Conservation (phyloP, 73 alveolate species). For the Effrenium voratum region DNA sequence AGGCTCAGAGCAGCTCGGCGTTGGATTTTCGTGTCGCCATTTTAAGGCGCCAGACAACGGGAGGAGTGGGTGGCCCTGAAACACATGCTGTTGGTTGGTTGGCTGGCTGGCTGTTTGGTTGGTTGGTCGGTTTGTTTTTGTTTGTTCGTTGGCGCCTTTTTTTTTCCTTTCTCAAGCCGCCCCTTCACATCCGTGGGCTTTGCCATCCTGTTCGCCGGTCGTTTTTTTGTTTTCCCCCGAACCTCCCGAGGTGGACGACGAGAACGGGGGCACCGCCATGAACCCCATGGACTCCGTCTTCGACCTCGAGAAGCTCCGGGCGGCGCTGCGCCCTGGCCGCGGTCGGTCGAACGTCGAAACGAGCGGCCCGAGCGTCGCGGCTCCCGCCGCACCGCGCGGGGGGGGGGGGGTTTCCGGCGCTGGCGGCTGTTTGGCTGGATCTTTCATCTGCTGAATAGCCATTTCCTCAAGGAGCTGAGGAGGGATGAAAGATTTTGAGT, state of each 20-base stretch:
- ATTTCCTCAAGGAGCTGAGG: too few species aligned
- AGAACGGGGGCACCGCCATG: slow-evolving; percentile 77
- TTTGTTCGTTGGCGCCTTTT: neutral
- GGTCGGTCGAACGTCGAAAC: too few species aligned
- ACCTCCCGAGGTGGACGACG: slow-evolving; percentile 62
- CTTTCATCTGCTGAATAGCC: too few species aligned
- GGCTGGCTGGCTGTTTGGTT: neutral
- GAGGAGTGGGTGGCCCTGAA: neutral
- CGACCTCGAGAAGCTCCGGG: slow-evolving; percentile 63
- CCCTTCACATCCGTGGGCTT: neutral
- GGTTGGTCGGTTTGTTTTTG: neutral
- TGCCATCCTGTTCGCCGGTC: neutral
- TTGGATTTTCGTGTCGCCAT: too few species aligned
- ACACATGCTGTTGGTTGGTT: neutral
- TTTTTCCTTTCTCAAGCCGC: neutral
- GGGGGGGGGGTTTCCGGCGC: neutral
- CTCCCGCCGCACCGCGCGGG: neutral
- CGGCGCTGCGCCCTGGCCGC: slow-evolving; percentile 34
- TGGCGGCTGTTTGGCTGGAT: too few species aligned
- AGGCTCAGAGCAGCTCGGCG: too few species aligned
- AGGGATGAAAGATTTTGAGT: too few species aligned
- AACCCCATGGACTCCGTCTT: slow-evolving; percentile 83
- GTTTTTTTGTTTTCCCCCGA: neutral
- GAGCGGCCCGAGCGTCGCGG: too few species aligned
- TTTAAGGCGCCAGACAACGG: too few species aligned